These are phyloP conservation scores for Yamadazyma takamatsuzukensis DNA, from an alignment of 805 yeast species.

Conservation along the genomic window DNA sequence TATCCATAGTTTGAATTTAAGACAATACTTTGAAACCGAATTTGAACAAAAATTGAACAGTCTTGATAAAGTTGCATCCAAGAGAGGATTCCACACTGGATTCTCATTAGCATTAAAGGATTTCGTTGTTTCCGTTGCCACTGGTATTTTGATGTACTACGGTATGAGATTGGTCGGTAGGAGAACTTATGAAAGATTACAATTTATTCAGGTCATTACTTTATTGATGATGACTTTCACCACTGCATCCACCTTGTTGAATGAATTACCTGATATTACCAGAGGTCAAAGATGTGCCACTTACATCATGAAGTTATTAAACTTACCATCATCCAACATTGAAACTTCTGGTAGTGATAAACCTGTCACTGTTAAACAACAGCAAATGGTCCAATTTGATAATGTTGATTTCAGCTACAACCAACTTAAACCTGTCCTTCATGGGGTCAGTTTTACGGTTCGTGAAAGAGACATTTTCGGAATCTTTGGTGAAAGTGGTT, in stretches of 20 bases:
- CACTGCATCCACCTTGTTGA: constrained; percentile 55
- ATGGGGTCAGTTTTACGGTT: constrained; percentile 42
- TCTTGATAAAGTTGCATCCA: constrained; percentile 39
- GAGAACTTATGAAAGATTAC: constrained; percentile 51
- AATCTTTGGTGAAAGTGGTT: constrained; percentile 82
- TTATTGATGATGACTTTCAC: constrained; percentile 70
- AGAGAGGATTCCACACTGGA: constrained; percentile 61
- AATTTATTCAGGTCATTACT: constrained; percentile 66
- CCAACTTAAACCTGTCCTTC: constrained; percentile 26
- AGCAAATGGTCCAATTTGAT: constrained; percentile 34
- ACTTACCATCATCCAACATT: constrained; percentile 25
- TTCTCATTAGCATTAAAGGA: constrained; percentile 60
- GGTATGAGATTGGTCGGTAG: constrained; percentile 70
- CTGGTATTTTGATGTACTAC: constrained; percentile 71
- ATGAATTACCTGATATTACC: constrained; percentile 72
- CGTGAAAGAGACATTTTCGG: constrained; percentile 52
- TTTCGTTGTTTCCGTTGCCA: constrained; percentile 55
- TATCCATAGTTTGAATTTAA: constrained; percentile 54
- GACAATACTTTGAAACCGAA: constrained; percentile 40
- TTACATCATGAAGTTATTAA: constrained; percentile 39
- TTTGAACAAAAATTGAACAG: constrained; percentile 26
- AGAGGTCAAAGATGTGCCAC: constrained; percentile 76
- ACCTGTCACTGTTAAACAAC: constrained; percentile 17
- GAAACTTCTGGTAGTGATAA: constrained; percentile 35
- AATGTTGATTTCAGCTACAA: constrained; percentile 52